A percentile compares a stretch with the other conserved stretches of the same genome.
These are phyloP conservation scores for Serendipita sp. DNA, from an alignment of 768 basidiomycete genomes.

Conservation along the genomic window DNA sequence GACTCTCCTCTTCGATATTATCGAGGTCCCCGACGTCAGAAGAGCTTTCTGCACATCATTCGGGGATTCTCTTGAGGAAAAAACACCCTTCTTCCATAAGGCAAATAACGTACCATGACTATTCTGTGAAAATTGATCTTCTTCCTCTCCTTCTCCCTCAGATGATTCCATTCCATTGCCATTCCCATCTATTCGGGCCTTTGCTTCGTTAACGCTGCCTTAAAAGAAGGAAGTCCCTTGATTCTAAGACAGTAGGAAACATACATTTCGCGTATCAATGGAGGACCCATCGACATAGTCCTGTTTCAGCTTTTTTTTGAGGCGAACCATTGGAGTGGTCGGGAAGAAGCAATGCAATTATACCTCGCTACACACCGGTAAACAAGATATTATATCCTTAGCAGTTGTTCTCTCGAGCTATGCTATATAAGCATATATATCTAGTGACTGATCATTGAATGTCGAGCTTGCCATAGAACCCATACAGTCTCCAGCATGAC, in stretches of 20 bases:
- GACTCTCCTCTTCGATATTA: not conserved
- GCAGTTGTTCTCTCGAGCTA: too few relatives aligned
- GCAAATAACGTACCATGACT: not conserved
- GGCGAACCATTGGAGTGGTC: not conserved
- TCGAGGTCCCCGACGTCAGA: not conserved
- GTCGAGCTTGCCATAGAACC: too few relatives aligned
- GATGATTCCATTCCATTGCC: not conserved
- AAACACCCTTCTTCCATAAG: not conserved
- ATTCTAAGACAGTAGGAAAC: not conserved
- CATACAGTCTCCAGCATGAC: too few relatives aligned
- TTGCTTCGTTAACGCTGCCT: not conserved
- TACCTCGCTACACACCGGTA: too few relatives aligned
- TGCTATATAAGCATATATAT: too few relatives aligned
- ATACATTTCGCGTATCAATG: not conserved
- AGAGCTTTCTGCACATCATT: not conserved
- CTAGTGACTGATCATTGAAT: too few relatives aligned
- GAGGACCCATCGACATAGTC: not conserved
- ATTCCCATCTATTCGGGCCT: not conserved
- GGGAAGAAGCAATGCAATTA: too few relatives aligned
- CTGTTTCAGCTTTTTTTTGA: not conserved
- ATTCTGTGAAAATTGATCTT: not conserved
- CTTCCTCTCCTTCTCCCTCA: not conserved
- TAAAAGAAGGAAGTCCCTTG: not conserved
- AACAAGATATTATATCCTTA: too few relatives aligned
- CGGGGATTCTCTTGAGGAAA: not conserved